Conservation (phyloP, 352 stramenopile genomes). For the Globisporangium echinulatum region DNA sequence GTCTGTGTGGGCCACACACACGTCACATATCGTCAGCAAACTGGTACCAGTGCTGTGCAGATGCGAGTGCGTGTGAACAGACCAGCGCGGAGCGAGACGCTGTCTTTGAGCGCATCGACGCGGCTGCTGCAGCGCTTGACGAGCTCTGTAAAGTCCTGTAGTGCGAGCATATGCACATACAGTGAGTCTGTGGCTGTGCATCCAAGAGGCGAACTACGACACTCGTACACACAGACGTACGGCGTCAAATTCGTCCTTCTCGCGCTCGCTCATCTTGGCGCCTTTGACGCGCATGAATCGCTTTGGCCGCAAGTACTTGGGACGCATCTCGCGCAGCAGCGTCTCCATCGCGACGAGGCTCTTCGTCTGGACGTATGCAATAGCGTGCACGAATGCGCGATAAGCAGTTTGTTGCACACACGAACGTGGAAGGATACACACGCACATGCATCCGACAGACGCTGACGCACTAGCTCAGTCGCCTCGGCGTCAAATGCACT, state of each 20-base stretch:
- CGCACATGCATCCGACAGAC: not conserved
- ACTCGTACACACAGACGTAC: slow-evolving; percentile 18
- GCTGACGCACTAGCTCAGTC: slow-evolving; percentile 9
- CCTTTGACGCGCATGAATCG: slow-evolving; percentile 57
- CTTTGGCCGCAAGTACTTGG: slow-evolving; percentile 56
- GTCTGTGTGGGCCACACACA: slow-evolving; percentile 9
- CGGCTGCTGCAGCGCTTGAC: slow-evolving; percentile 59
- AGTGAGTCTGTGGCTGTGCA: not conserved
- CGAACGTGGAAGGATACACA: not conserved
- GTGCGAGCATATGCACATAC: slow-evolving; percentile 12
- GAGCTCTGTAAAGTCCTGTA: slow-evolving; percentile 62
- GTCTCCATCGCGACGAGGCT: slow-evolving; percentile 47
- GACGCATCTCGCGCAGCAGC: slow-evolving; percentile 35
- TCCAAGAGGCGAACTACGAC: not conserved
- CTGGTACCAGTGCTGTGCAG: too few species aligned
- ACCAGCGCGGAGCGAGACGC: slow-evolving; percentile 8
- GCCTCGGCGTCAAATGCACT: slow-evolving; percentile 6
- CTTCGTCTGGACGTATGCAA: slow-evolving; percentile 22
- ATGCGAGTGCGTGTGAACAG: too few species aligned
- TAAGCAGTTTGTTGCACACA: not conserved
- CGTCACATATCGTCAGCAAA: too few species aligned
- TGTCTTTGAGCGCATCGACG: slow-evolving; percentile 49
- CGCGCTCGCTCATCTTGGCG: slow-evolving; percentile 51
- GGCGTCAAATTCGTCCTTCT: slow-evolving; percentile 74
- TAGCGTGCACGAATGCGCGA: not conserved